Base-by-base conservation (phyloP, 768 basidiomycete species). In the Suillus weaverae region DNA sequence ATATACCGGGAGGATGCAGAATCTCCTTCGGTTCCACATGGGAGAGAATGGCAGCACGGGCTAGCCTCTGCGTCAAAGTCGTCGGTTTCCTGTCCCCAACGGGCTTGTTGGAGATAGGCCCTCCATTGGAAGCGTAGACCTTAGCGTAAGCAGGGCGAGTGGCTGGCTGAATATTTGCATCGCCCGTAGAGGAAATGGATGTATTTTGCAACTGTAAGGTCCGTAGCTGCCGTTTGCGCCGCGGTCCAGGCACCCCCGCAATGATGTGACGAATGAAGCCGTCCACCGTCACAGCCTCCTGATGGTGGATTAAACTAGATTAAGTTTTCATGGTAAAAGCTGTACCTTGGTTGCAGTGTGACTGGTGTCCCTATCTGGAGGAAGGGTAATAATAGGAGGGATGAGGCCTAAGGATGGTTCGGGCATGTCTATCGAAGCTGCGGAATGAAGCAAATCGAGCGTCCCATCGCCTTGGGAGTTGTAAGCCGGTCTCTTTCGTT, bases 1-100 rank as follows among this genome's bases (percentile, higher is more conserved):
- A 64, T 62, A 66, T 11, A n/a, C 67, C 61, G 3, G 63, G 62
- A 26, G 36, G 53, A 26, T 68, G 66, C 43, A 54, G 35, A 63
- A 72, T 54, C 18, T 60, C 64, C 36, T 71, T 64, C 32, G 66
- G 46, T 63, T 76, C 69, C 11, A 67, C 76, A 39, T 63, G 67
- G 3, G 76, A 63, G 14, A 76, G 65, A 26, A 76, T 65, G n/a
- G 69, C 64, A 13, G 75, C 74, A n/a, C 74, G 70, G 57, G 67
- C 65, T 61, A 76, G 60, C n/a, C 62, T 50, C 48, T 64, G 62
- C 43, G 69, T 63, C 2, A 70, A 48, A 39, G 65, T 51, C 14
- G 63, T 64, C 14, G 51, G 11, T 30, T 61, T 64, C 35, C 60
- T 61, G 26, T 62, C 33, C 38, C 18, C 53, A 30, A 22, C 61